Evolutionary conservation across 805 yeast genomes (phyloP).

Genomic region (Yamadazyma ubonensis): DNA sequence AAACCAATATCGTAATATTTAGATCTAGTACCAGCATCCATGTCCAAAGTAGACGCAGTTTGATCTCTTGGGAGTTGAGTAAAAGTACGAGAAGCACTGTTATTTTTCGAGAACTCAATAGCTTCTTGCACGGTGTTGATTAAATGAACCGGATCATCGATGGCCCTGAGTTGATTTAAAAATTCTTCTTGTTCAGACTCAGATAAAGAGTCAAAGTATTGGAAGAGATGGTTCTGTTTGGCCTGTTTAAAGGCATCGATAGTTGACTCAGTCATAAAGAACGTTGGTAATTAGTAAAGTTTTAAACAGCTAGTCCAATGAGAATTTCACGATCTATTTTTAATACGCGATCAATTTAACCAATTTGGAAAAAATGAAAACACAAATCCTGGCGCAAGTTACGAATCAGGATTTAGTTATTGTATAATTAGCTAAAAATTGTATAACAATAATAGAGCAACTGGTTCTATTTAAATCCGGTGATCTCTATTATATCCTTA

Average conservation of each 20-base stretch:
- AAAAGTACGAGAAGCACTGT: slow-evolving; percentile 26
- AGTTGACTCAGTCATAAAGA: slow-evolving; percentile 18
- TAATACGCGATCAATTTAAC: slow-evolving; percentile 12
- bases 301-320: background rate
- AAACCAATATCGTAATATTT: slow-evolving; percentile 57
- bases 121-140: slow-evolving; percentile 47
- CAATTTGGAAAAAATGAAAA: slow-evolving; percentile 5
- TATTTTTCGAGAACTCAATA: slow-evolving; percentile 34
- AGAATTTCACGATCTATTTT: slow-evolving; percentile 7
- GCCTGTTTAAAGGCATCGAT: slow-evolving; percentile 41
- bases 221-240: slow-evolving; percentile 54
- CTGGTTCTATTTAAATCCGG: no score
- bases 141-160: slow-evolving; percentile 42
- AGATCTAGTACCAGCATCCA: slow-evolving; percentile 22
- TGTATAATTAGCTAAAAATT: no score
- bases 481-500: no score
- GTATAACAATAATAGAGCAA: no score
- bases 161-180: slow-evolving; percentile 39
- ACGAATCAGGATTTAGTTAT: background rate
- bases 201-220: slow-evolving; percentile 42
- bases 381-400: background rate
- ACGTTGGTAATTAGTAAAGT: background rate
- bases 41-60: slow-evolving; percentile 51
- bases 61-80: slow-evolving; percentile 49
- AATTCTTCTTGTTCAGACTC: slow-evolving; percentile 34